phyloP scores from a whole-genome alignment of 495 filamentous ascomycete species.

The Penicillium argentinense region DNA sequence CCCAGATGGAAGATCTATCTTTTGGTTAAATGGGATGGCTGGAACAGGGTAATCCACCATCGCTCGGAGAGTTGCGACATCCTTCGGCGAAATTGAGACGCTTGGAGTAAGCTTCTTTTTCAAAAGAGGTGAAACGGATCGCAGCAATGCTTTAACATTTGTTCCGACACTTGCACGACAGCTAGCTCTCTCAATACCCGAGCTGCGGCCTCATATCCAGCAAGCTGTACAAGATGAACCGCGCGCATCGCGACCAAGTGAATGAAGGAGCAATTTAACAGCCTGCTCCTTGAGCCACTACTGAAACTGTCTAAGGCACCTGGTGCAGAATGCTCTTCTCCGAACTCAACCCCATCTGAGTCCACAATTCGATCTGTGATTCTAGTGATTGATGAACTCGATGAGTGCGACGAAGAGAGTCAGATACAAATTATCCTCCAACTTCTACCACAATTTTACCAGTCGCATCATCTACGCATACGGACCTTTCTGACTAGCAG shows the following conservation, averaged over 20 bases:
- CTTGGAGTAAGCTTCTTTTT: constrained; percentile 51
- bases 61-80: constrained; percentile 21
- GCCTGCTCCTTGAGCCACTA: constrained; percentile 46
- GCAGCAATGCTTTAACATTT: constrained; percentile 33
- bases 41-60: constrained; percentile 45
- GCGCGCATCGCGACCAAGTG: constrained; percentile 29
- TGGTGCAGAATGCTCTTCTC: too few species aligned
- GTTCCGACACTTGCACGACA: constrained; percentile 47
- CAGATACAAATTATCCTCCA: constrained; percentile 38
- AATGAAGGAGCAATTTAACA: constrained; percentile 46
- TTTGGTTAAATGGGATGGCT: constrained; percentile 42
- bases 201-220: constrained; percentile 25
- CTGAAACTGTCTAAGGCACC: too few species aligned
- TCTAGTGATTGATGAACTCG: constrained; percentile 53
- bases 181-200: constrained; percentile 27
- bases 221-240: constrained; percentile 34
- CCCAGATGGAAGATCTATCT: constrained; percentile 23
- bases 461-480: constrained; percentile 10
- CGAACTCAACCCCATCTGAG: neutral
- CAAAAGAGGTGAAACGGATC: constrained; percentile 44
- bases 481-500: constrained; percentile 39
- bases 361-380: constrained; percentile 12
- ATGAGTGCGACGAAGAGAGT: constrained; percentile 47
- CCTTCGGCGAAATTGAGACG: neutral
- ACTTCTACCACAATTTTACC: constrained; percentile 22